Evolutionary conservation across 1,284 basidiomycete species (phyloP).

Genomic region (Apiotrichum brassicae): DNA sequence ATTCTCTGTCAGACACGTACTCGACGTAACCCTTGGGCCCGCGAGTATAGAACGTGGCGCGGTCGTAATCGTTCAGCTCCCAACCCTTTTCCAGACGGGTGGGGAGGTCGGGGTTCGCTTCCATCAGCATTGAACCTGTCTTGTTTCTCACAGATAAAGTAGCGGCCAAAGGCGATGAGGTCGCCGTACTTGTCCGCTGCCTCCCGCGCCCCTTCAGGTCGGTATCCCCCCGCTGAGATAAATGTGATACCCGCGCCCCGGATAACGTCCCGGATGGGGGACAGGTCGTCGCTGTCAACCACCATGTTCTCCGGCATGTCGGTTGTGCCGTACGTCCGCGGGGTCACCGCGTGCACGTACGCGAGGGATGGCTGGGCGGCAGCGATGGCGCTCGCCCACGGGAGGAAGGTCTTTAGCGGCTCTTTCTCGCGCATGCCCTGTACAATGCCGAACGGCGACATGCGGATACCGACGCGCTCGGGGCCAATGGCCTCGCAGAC

Average conservation of each 20-base stretch:
- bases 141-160: slow-evolving; percentile 48
- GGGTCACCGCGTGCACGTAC: slow-evolving; percentile 54
- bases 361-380: slow-evolving; percentile 52
- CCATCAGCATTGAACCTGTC: background rate
- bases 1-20: slow-evolving; percentile 6
- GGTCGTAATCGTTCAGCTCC: slow-evolving; percentile 40
- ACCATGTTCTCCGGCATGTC: slow-evolving; percentile 11
- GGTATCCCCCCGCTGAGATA: slow-evolving; percentile 53
- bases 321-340: slow-evolving; percentile 26
- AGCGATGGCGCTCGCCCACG: slow-evolving; percentile 30
- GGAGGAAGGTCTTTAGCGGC: slow-evolving; percentile 45
- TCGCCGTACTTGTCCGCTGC: slow-evolving; percentile 43
- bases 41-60: slow-evolving; percentile 26
- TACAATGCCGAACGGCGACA: slow-evolving; percentile 55
- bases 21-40: slow-evolving; percentile 24
- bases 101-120: slow-evolving; percentile 54
- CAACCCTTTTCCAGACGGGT: slow-evolving; percentile 45
- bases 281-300: slow-evolving; percentile 16
- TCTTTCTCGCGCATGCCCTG: slow-evolving; percentile 48
- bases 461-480: slow-evolving; percentile 52
- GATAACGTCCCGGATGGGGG: slow-evolving; percentile 21
- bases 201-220: slow-evolving; percentile 25
- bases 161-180: slow-evolving; percentile 52
- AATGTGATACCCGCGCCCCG: slow-evolving; percentile 34
- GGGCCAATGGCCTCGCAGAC: slow-evolving; percentile 52